Evolutionary conservation across 2,329 filamentous ascomycete genomes (phyloP), one percentile per base, ranked within the genome.

Genomic region (Cercospora brassicicola): DNA sequence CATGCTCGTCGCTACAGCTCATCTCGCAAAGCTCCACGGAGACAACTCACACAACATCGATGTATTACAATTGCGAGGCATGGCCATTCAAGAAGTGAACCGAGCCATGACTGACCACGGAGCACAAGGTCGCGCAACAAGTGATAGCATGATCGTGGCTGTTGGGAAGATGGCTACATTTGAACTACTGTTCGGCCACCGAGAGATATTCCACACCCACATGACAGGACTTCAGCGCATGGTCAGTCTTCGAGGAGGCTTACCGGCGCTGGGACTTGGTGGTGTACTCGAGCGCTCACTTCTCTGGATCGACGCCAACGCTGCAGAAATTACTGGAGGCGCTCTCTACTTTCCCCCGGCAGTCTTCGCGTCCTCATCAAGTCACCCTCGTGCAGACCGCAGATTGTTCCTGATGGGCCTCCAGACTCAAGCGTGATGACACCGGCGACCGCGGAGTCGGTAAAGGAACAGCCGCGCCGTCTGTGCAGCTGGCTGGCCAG

Each of bases 141-240:
- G 75, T 67, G 83, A 85, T 70, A 79, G 79, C 13, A 68, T 84
- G 33, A 79, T 85, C 61, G 82, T 81, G 8, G 83, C 84, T 2
- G 82, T 84, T 3, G 82, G 82, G 36, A 83, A 84, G 69, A 83
- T 86, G 83, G 84, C 83, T 9, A 82, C 81, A 68, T 86, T 84
- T 72, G 84, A 86, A 71, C 83, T 83, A n/a, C 81, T 85, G 68
- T 84, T 82, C 69, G 83, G 84, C 23, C 78, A 79, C 20, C 71
- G 78, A 20, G 73, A 77, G 3, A 78, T 79, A 13, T 85, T 82
- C 67, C 75, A 79, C 61, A 79, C 81, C 3, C 84, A 86, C 76
- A 85, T 86, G 83, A 75, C 76, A 1, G 84, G 81, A 3, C 75
- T 85, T 28, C 69, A 73, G 42, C 76, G 78, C 18, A 82, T 84